These are phyloP conservation scores for Fusarium sp. DNA, from an alignment of 2,329 filamentous ascomycete genomes.

Conservation along the genomic window DNA sequence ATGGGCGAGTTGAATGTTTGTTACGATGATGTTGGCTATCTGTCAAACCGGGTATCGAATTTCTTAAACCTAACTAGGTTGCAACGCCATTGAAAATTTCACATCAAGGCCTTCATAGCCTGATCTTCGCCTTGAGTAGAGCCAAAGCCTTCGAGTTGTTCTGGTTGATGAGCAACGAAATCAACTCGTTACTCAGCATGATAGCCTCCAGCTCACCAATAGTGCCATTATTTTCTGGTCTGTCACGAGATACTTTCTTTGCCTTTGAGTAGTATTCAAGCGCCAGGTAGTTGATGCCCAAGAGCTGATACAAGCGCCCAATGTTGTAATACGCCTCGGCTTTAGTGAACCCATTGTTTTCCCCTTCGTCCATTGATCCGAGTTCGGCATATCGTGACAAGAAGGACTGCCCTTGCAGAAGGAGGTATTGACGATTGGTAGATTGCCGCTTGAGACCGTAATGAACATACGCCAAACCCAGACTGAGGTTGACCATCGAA, in stretches of 20 bases:
- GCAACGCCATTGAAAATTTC: background rate
- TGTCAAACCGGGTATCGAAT: background rate
- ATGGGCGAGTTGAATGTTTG: background rate
- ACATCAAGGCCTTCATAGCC: slow-evolving; percentile 19
- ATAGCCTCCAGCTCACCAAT: slow-evolving; percentile 44
- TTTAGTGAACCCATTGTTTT: slow-evolving; percentile 11
- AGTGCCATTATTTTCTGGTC: background rate
- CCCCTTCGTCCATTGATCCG: background rate
- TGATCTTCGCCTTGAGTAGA: slow-evolving; percentile 43
- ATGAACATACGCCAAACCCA: slow-evolving; percentile 88
- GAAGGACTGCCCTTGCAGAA: slow-evolving; percentile 87
- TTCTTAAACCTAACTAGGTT: background rate
- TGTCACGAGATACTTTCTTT: slow-evolving; percentile 15
- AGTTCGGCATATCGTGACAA: slow-evolving; percentile 59
- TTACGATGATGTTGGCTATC: background rate
- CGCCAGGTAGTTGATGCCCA: slow-evolving; percentile 64
- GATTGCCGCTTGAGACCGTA: slow-evolving; percentile 89
- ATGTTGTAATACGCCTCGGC: slow-evolving; percentile 53
- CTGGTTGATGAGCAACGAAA: slow-evolving; percentile 45
- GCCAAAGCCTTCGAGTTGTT: slow-evolving; percentile 42
- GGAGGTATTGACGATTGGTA: slow-evolving; percentile 88
- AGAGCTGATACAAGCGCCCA: slow-evolving; percentile 51
- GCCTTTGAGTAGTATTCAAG: slow-evolving; percentile 73
- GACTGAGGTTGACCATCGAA: slow-evolving; percentile 80
- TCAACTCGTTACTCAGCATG: slow-evolving; percentile 47